Evolutionary conservation across 2,329 filamentous ascomycete genomes (phyloP).

Genomic region (Cladosporium sp.): DNA sequence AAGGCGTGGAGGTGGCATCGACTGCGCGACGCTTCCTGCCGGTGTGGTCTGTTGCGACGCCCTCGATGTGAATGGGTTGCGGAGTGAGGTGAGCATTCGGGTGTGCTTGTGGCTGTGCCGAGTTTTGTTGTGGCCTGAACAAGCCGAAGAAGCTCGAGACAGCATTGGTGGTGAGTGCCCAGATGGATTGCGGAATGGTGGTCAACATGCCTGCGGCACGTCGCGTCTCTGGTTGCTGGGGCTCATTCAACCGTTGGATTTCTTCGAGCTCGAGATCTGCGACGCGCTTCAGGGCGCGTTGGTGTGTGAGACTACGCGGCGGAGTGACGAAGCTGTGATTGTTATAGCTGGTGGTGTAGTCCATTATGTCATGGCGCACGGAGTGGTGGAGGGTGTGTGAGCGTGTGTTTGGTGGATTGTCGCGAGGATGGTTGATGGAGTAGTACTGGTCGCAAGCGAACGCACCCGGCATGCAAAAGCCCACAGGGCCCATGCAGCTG

Average conservation of each 20-base stretch:
- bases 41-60: constrained; percentile 1
- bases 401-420: not conserved
- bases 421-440: not conserved
- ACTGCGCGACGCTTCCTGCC: constrained; percentile 15
- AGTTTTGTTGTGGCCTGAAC: not conserved
- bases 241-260: not conserved
- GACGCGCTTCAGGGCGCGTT: constrained; percentile 4
- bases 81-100: not conserved
- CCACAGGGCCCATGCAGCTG: too few species aligned
- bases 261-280: not conserved
- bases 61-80: not conserved
- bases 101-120: not conserved
- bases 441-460: not conserved
- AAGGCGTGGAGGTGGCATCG: not conserved
- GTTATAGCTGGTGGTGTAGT: not conserved
- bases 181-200: not conserved
- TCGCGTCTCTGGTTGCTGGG: not conserved
- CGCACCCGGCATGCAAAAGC: not conserved
- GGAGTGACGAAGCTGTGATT: not conserved
- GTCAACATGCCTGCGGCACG: constrained; percentile 4
- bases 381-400: not conserved
- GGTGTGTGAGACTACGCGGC: not conserved
- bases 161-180: not conserved
- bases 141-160: not conserved
- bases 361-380: constrained; percentile 1